A percentile compares a stretch with the other conserved stretches of the same genome.
These are phyloP conservation scores for Porogramme epimiltina DNA, from an alignment of 1,284 basidiomycete genomes.

Conservation along the genomic window DNA sequence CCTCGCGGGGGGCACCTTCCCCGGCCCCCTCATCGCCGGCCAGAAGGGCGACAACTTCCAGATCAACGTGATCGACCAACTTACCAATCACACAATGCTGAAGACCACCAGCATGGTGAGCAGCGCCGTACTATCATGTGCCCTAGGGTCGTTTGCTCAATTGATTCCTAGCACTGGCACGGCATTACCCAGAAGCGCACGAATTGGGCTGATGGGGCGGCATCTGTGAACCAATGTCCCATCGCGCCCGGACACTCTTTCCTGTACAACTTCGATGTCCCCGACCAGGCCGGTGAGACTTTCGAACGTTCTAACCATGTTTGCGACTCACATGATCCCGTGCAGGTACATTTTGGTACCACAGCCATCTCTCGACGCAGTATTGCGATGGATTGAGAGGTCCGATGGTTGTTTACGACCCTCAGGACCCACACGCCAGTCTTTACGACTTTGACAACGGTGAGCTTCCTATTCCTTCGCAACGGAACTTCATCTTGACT, in stretches of 20 bases:
- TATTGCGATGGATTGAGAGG: conserved; percentile 38
- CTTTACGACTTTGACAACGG: conserved; percentile 47
- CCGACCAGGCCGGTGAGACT: conserved; percentile 30
- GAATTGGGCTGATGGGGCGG: conserved; percentile 33
- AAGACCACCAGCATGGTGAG: conserved; percentile 37
- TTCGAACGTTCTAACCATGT: too few species aligned
- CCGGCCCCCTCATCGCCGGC: conserved; percentile 29
- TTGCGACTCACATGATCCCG: neutral
- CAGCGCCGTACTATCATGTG: neutral
- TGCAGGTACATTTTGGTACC: conserved; percentile 25
- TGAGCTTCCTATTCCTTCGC: conserved; percentile 8
- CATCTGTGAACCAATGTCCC: conserved; percentile 50
- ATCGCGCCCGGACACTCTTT: conserved; percentile 46
- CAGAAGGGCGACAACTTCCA: conserved; percentile 29
- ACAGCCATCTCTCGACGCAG: conserved; percentile 28
- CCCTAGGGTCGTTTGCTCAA: too few species aligned
- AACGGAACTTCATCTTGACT: neutral
- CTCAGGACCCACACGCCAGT: conserved; percentile 36
- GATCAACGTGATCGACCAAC: conserved; percentile 37
- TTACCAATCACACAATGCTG: conserved; percentile 36
- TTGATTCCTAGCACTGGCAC: conserved; percentile 35
- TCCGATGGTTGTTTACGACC: conserved; percentile 45
- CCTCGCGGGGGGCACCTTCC: conserved; percentile 28
- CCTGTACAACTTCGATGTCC: conserved; percentile 38
- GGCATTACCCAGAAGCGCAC: conserved; percentile 33